A percentile compares a stretch with the other conserved stretches of the same genome.
Conservation (phyloP, 345 rosid species). For the Eutrema heterophyllum region DNA sequence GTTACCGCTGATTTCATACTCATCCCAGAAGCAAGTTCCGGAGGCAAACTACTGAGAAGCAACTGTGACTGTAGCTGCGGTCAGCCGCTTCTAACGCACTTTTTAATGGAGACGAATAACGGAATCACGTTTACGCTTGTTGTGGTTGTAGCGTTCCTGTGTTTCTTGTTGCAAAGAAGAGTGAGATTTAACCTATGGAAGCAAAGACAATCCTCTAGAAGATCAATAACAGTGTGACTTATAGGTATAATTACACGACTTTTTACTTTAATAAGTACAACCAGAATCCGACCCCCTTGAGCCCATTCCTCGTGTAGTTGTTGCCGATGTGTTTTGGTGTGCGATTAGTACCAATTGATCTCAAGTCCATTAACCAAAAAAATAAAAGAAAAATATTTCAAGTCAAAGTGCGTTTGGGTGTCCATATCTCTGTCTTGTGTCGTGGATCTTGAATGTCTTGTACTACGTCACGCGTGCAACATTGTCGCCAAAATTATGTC, state of each 20-base stretch:
- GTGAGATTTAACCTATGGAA: slow-evolving; percentile 43
- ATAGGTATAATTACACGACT: neutral
- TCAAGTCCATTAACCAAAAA: too few species aligned
- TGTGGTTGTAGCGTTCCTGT: slow-evolving; percentile 45
- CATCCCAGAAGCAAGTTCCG: slow-evolving; percentile 44
- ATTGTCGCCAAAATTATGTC: slow-evolving; percentile 15
- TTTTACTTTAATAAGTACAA: neutral
- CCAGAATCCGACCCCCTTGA: neutral
- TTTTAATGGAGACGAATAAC: slow-evolving; percentile 40
- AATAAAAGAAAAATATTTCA: too few species aligned
- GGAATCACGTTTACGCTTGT: slow-evolving; percentile 46
- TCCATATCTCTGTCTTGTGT: neutral
- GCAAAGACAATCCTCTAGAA: slow-evolving; percentile 42
- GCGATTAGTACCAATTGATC: neutral
- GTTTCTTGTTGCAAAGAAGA: slow-evolving; percentile 50
- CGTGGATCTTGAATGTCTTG: neutral
- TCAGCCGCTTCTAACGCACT: slow-evolving; percentile 26
- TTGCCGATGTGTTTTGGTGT: neutral
- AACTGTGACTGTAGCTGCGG: slow-evolving; percentile 39
- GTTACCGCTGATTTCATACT: slow-evolving; percentile 69
- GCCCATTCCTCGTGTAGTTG: neutral
- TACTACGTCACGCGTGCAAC: neutral
- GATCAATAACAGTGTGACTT: slow-evolving; percentile 16
- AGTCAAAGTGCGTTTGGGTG: neutral
- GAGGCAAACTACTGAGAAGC: slow-evolving; percentile 34